A percentile compares a stretch with the other conserved stretches of the same genome.
Evolutionary conservation across 345 rosid species (phyloP).

Genomic region (Bruguiera parviflora): DNA sequence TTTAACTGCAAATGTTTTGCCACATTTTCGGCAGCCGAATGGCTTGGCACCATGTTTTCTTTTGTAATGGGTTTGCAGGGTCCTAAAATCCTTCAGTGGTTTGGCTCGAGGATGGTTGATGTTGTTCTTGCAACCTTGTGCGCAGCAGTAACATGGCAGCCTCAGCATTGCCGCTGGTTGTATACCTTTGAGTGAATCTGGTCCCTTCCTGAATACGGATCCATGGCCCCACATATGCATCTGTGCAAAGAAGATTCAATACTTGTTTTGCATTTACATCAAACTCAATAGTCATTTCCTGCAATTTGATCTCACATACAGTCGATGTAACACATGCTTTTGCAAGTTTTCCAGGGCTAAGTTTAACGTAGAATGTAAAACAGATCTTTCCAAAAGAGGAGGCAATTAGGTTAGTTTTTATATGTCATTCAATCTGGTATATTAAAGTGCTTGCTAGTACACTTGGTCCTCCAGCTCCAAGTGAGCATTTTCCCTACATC

Average conservation of each 20-base stretch:
- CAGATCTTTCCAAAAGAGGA: too few species aligned
- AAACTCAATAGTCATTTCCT: not conserved
- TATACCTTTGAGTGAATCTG: constrained; percentile 67
- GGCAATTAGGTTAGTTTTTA: too few species aligned
- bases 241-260: constrained; percentile 21
- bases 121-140: constrained; percentile 82
- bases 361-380: too few species aligned
- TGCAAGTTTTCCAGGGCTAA: too few species aligned
- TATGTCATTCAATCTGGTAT: too few species aligned
- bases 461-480: too few species aligned
- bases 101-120: constrained; percentile 75
- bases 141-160: constrained; percentile 75
- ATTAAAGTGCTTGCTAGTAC: too few species aligned
- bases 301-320: not conserved
- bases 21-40: constrained; percentile 79
- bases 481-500: too few species aligned
- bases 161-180: constrained; percentile 82
- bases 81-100: constrained; percentile 72
- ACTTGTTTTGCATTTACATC: not conserved
- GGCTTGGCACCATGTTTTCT: constrained; percentile 73
- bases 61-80: constrained; percentile 79
- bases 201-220: constrained; percentile 70
- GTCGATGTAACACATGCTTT: too few species aligned
- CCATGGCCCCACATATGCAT: constrained; percentile 97
- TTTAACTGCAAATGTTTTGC: constrained; percentile 80